phyloP scores from a whole-genome alignment of 495 filamentous ascomycete species.

The Podospora pseudocomata region DNA sequence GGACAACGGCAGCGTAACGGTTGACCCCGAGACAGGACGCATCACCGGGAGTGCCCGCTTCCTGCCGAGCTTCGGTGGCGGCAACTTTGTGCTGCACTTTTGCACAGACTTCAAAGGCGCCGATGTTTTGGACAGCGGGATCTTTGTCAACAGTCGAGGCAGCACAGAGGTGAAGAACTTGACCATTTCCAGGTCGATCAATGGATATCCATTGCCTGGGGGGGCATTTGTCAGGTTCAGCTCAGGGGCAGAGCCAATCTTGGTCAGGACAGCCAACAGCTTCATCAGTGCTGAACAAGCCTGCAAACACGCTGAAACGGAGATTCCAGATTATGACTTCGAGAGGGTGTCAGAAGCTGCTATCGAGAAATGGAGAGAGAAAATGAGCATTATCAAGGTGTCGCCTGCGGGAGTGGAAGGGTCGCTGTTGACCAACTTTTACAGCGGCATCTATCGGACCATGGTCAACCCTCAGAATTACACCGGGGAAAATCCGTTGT shows the following conservation, averaged over 20 bases:
- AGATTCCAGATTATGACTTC: conserved; percentile 68
- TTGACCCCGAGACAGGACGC: conserved; percentile 53
- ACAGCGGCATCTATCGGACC: conserved; percentile 66
- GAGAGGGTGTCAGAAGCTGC: conserved; percentile 50
- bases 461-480: conserved; percentile 75
- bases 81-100: conserved; percentile 57
- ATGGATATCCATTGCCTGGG: conserved; percentile 62
- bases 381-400: conserved; percentile 58
- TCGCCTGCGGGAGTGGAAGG: conserved; percentile 52
- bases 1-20: conserved; percentile 55
- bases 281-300: conserved; percentile 65
- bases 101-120: conserved; percentile 69
- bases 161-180: conserved; percentile 52
- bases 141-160: conserved; percentile 59
- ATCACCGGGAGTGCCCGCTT: conserved; percentile 65
- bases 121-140: conserved; percentile 59
- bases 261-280: conserved; percentile 65
- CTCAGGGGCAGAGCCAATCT: conserved; percentile 44
- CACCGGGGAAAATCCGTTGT: conserved; percentile 74
- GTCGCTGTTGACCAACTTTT: conserved; percentile 59
- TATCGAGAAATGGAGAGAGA: conserved; percentile 57
- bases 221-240: conserved; percentile 55
- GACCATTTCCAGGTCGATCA: conserved; percentile 56
- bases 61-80: conserved; percentile 65
- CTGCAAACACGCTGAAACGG: conserved; percentile 62